Conservation (phyloP, 345 rosid species). For the Murraya paniculata region DNA sequence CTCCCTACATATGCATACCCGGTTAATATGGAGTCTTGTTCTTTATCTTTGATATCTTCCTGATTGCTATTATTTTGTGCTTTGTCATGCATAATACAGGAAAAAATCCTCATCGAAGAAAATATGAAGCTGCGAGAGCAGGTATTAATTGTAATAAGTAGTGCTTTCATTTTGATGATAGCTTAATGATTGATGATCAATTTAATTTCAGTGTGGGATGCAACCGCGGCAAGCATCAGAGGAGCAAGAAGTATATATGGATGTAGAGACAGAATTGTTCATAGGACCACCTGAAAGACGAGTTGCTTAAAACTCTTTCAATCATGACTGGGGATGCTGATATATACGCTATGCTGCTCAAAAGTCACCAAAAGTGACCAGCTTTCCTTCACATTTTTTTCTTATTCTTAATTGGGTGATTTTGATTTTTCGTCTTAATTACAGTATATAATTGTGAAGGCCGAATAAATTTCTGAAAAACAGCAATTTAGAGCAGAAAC, state of each 20-base stretch:
- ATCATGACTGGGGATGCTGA: neutral
- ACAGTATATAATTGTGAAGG: neutral
- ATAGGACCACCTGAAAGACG: constrained; percentile 65
- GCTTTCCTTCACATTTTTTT: neutral
- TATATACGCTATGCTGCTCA: neutral
- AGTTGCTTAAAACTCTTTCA: neutral
- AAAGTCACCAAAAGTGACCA: neutral
- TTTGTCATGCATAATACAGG: constrained; percentile 29
- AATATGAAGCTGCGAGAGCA: constrained; percentile 43
- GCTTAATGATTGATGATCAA: neutral
- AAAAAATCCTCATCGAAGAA: constrained; percentile 50
- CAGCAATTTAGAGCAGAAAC: neutral
- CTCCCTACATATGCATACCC: no score
- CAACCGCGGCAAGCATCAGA: constrained; percentile 1
- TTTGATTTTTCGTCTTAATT: neutral
- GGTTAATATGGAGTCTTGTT: neutral
- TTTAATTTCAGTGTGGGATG: constrained; percentile 36
- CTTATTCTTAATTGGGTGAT: neutral
- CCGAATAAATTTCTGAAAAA: neutral
- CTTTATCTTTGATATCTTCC: neutral
- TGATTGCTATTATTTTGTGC: neutral
- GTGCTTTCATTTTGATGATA: neutral
- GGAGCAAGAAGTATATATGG: constrained; percentile 30
- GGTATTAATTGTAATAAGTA: constrained; percentile 27
- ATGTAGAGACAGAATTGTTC: constrained; percentile 76